These are phyloP conservation scores for Aspergillus awamori DNA, from an alignment of 2,329 filamentous ascomycete species.

Conservation along the genomic window DNA sequence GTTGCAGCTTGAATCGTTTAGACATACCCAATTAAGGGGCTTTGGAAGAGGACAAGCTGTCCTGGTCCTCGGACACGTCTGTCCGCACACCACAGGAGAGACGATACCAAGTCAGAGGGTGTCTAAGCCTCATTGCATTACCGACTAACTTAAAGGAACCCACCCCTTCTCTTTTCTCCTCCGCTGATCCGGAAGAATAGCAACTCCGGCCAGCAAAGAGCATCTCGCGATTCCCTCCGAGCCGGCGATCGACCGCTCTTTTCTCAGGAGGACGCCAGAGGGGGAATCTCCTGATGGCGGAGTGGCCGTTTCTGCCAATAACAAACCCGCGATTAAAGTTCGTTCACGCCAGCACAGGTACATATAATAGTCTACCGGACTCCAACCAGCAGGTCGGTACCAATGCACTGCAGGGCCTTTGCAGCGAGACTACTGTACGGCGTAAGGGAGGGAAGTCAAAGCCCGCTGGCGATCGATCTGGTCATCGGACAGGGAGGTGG, in stretches of 20 bases:
- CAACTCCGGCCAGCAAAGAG: not conserved
- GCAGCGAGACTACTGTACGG: not conserved
- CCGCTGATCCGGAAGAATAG: not conserved
- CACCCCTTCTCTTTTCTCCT: not conserved
- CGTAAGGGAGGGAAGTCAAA: not conserved
- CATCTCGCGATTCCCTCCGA: not conserved
- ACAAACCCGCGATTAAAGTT: conserved; percentile 2
- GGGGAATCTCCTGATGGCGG: not conserved
- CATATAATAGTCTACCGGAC: not conserved
- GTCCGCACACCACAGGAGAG: not conserved
- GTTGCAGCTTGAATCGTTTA: not conserved
- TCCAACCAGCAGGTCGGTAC: not conserved
- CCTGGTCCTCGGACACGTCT: not conserved
- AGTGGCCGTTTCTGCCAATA: not conserved
- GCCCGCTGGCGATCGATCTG: not conserved
- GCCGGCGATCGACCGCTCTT: not conserved
- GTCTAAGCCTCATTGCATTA: not conserved
- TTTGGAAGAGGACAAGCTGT: not conserved
- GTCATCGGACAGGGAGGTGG: not conserved
- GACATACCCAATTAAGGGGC: not conserved
- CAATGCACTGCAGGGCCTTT: not conserved
- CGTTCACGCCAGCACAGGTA: conserved; percentile 9
- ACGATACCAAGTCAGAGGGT: not conserved
- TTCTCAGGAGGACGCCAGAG: not conserved
- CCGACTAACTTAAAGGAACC: not conserved